phyloP scores from a whole-genome alignment of 805 yeast genomes.

The Ogataea ramenticola region DNA sequence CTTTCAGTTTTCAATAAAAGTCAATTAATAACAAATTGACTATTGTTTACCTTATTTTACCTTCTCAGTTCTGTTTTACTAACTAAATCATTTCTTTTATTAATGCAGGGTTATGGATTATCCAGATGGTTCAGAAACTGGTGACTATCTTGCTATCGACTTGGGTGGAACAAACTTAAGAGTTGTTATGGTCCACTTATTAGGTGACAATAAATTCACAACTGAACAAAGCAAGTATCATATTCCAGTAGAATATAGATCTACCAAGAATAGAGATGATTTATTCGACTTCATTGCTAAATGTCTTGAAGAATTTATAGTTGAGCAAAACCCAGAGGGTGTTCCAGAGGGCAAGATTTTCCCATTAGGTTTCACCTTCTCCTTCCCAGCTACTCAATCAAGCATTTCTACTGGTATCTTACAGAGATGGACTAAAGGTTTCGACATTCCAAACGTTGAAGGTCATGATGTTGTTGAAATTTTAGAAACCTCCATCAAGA shows the following conservation, averaged over 20 bases:
- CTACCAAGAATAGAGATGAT: constrained; percentile 64
- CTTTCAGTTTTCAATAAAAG: too few species aligned
- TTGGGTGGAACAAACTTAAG: constrained; percentile 58
- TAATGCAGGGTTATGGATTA: constrained; percentile 36
- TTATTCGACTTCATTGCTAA: constrained; percentile 87
- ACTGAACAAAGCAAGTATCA: constrained; percentile 84
- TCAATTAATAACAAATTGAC: too few species aligned
- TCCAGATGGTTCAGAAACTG: constrained; percentile 52
- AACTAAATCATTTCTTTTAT: neutral
- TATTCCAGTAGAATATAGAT: constrained; percentile 72
- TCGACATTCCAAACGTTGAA: constrained; percentile 91
- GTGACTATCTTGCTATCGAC: constrained; percentile 54
- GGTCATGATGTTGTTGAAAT: constrained; percentile 92
- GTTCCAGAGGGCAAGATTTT: constrained; percentile 41
- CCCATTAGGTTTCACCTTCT: constrained; percentile 94
- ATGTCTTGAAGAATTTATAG: constrained; percentile 67
- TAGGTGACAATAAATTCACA: constrained; percentile 80
- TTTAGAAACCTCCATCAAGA: constrained; percentile 69
- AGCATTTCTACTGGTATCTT: constrained; percentile 81
- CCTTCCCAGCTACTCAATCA: constrained; percentile 82
- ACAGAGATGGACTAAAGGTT: constrained; percentile 99
- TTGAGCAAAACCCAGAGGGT: constrained; percentile 64
- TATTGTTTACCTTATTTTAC: too few species aligned
- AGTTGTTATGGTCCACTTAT: constrained; percentile 41
- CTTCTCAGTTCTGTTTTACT: too few species aligned